phyloP scores from a whole-genome alignment of 2,329 filamentous ascomycete species.

The Aspergillus fijiensis region DNA sequence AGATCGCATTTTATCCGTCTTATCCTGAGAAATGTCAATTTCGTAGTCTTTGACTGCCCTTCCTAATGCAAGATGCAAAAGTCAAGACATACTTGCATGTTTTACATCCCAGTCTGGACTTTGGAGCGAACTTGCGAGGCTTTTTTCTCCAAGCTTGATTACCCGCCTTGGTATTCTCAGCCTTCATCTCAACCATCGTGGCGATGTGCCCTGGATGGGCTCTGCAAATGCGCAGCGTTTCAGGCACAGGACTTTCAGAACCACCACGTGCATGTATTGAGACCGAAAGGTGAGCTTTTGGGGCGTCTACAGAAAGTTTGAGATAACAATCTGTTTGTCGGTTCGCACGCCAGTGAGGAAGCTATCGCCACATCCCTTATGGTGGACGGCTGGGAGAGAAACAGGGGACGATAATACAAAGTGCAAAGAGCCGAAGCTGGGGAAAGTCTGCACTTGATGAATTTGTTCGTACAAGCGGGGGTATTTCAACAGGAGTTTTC shows the following conservation, averaged over 20 bases:
- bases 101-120: constrained; percentile 42
- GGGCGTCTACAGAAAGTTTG: not conserved
- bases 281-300: not conserved
- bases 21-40: constrained; percentile 28
- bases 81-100: constrained; percentile 42
- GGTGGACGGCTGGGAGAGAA: not conserved
- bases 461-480: constrained; percentile 2
- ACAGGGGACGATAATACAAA: not conserved
- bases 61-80: not conserved
- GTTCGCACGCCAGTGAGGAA: not conserved
- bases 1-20: constrained; percentile 42
- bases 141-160: constrained; percentile 41
- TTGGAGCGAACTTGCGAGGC: constrained; percentile 40
- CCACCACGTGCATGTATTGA: not conserved
- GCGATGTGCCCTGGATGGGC: not conserved
- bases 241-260: not conserved
- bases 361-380: not conserved
- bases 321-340: not conserved
- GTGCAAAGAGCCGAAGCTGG: not conserved
- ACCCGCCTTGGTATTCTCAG: constrained; percentile 15
- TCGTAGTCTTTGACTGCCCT: not conserved
- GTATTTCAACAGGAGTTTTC: not conserved
- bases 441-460: not conserved
- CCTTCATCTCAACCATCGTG: constrained; percentile 3
- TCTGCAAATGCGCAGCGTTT: not conserved